Conservation (phyloP, 108 stramenopile genomes). For the Discostella stelligeroides region DNA sequence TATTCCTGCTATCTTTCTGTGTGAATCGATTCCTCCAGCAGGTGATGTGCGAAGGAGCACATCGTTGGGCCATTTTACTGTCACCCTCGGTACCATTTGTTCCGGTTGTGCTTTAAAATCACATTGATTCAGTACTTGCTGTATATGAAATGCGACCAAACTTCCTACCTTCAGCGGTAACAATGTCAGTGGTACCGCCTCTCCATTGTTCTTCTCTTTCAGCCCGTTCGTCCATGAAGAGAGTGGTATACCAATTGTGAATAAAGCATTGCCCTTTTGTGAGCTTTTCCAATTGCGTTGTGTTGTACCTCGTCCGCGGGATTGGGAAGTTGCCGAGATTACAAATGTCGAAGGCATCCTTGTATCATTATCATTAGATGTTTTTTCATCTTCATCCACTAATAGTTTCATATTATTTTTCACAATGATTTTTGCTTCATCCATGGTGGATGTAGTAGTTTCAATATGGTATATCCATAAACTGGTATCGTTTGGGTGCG, state of each 20-base stretch:
- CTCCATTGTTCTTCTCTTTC: slow-evolving; percentile 32
- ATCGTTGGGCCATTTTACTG: slow-evolving; percentile 96
- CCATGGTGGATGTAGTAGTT: slow-evolving; percentile 52
- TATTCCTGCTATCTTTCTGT: slow-evolving; percentile 52
- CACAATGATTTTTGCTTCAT: slow-evolving; percentile 46
- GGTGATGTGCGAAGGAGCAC: slow-evolving; percentile 77
- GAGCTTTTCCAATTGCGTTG: slow-evolving; percentile 47
- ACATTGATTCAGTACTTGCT: slow-evolving; percentile 24
- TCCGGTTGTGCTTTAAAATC: neutral
- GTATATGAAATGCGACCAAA: slow-evolving; percentile 55
- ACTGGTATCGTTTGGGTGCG: slow-evolving; percentile 30
- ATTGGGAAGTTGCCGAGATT: slow-evolving; percentile 48
- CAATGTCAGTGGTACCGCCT: slow-evolving; percentile 56
- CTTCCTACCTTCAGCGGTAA: slow-evolving; percentile 68
- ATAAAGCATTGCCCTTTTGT: slow-evolving; percentile 45
- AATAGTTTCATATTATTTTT: slow-evolving; percentile 28
- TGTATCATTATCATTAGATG: neutral
- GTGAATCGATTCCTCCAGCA: slow-evolving; percentile 41
- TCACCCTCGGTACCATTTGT: slow-evolving; percentile 40
- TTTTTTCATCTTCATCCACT: neutral
- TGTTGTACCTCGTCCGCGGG: slow-evolving; percentile 47
- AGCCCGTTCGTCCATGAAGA: slow-evolving; percentile 48
- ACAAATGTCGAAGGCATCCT: slow-evolving; percentile 35
- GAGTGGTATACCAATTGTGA: slow-evolving; percentile 52
- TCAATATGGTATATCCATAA: slow-evolving; percentile 53